Evolutionary conservation across 1,139 yeast genomes (phyloP).

Genomic region (Candida sojae): DNA sequence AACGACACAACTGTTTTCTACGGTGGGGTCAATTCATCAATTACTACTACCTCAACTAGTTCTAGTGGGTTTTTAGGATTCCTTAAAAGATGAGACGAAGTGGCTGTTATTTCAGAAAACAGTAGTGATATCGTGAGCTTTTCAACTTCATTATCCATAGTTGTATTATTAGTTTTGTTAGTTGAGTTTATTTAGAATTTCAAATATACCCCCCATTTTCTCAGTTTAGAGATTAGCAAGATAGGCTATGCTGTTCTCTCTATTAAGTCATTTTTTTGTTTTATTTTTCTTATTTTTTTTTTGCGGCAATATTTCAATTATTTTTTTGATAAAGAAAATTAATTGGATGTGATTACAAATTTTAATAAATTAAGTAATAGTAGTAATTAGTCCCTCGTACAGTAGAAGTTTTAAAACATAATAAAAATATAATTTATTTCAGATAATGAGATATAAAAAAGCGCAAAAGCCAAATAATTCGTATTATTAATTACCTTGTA

Average conservation of each 20-base stretch:
- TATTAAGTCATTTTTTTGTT: background rate
- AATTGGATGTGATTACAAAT: background rate
- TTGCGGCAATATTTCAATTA: background rate
- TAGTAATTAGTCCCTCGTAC: too few species aligned
- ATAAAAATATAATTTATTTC: too few species aligned
- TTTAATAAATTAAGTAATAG: background rate
- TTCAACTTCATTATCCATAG: background rate
- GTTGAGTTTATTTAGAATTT: background rate
- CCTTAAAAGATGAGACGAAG: conserved; percentile 3
- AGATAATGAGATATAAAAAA: too few species aligned
- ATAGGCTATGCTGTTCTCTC: too few species aligned
- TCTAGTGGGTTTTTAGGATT: conserved; percentile 5
- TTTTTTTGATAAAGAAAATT: too few species aligned
- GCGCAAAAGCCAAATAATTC: too few species aligned
- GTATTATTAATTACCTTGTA: too few species aligned
- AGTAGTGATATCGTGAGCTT: background rate
- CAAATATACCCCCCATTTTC: background rate
- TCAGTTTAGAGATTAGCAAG: too few species aligned
- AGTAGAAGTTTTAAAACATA: too few species aligned
- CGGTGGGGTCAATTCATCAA: conserved; percentile 3
- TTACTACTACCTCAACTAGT: background rate
- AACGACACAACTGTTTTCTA: conserved; percentile 20
- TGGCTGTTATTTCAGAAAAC: background rate
- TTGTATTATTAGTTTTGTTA: background rate
- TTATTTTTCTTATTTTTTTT: background rate